Evolutionary conservation across 768 basidiomycete genomes (phyloP).

Genomic region (Rickenella mellea): DNA sequence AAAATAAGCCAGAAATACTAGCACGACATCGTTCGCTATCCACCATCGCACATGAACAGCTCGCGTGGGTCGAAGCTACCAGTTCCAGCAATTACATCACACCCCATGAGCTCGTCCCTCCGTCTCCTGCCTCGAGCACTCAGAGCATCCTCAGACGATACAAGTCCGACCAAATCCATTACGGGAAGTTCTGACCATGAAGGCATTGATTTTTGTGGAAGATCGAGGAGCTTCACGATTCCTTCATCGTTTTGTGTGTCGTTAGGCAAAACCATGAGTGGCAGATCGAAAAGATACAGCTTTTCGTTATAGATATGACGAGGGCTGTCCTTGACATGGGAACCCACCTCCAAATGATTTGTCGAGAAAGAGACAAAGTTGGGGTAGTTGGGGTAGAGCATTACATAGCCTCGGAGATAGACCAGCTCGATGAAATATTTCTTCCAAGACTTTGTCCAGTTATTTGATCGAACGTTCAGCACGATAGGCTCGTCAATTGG

Average conservation of each 20-base stretch:
- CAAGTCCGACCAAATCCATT: constrained; percentile 53
- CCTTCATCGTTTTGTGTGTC: constrained; percentile 8
- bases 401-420: constrained; percentile 73
- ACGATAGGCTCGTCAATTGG: constrained; percentile 41
- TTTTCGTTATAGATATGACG: constrained; percentile 39
- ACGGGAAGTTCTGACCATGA: constrained; percentile 48
- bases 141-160: constrained; percentile 27
- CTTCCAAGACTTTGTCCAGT: constrained; percentile 81
- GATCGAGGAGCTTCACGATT: constrained; percentile 43
- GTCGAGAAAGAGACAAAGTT: constrained; percentile 71
- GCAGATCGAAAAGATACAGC: constrained; percentile 55
- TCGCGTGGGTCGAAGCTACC: constrained; percentile 14
- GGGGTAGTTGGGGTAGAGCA: constrained; percentile 83
- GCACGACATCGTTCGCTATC: too few relatives aligned
- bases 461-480: constrained; percentile 68
- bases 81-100: neutral
- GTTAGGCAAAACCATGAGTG: constrained; percentile 48
- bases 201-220: constrained; percentile 49
- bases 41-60: constrained; percentile 21
- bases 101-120: neutral
- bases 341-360: constrained; percentile 82
- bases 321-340: constrained; percentile 59
- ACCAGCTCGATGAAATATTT: constrained; percentile 82
- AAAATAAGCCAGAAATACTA: neutral
- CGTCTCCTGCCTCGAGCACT: neutral